Conservation (phyloP, 1,284 basidiomycete species). For the Lentinula novae-zelandiae region DNA sequence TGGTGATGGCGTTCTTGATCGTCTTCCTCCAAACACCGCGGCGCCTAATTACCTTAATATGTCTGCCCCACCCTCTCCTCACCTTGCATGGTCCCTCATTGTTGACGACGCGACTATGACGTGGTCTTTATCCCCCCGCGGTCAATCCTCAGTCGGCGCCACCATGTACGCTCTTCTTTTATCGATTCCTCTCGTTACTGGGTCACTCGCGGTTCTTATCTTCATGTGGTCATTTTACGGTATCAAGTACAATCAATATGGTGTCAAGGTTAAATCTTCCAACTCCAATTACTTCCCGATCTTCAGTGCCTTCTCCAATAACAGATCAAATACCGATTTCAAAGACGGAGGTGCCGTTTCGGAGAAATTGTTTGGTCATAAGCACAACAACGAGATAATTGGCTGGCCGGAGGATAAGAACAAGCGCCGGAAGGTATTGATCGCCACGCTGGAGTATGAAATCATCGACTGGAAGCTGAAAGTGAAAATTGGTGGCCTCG, state of each 20-base stretch:
- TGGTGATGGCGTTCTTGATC: slow-evolving; percentile 82
- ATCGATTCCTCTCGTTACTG: slow-evolving; percentile 81
- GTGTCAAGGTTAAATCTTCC: slow-evolving; percentile 60
- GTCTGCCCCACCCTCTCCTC: slow-evolving; percentile 75
- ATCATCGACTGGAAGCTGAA: slow-evolving; percentile 95
- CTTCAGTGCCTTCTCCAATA: slow-evolving; percentile 42
- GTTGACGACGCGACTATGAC: slow-evolving; percentile 75
- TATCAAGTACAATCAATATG: slow-evolving; percentile 90
- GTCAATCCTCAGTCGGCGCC: slow-evolving; percentile 57
- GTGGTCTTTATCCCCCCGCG: slow-evolving; percentile 80
- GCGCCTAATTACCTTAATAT: slow-evolving; percentile 90
- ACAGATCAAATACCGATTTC: slow-evolving; percentile 49
- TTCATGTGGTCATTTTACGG: slow-evolving; percentile 97
- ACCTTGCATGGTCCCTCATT: slow-evolving; percentile 80
- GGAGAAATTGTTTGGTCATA: slow-evolving; percentile 64
- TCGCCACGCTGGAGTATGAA: slow-evolving; percentile 90
- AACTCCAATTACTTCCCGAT: slow-evolving; percentile 72
- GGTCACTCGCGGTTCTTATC: slow-evolving; percentile 72
- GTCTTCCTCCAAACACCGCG: slow-evolving; percentile 82
- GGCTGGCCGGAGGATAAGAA: slow-evolving; percentile 91
- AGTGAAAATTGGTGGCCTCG: slow-evolving; percentile 94
- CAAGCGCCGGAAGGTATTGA: slow-evolving; percentile 86
- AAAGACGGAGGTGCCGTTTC: slow-evolving; percentile 44
- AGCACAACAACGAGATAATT: slow-evolving; percentile 59
- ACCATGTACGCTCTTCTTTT: slow-evolving; percentile 83